Base-by-base conservation (phyloP, 73 alveolate genomes). In the Paramecium sonneborni region DNA sequence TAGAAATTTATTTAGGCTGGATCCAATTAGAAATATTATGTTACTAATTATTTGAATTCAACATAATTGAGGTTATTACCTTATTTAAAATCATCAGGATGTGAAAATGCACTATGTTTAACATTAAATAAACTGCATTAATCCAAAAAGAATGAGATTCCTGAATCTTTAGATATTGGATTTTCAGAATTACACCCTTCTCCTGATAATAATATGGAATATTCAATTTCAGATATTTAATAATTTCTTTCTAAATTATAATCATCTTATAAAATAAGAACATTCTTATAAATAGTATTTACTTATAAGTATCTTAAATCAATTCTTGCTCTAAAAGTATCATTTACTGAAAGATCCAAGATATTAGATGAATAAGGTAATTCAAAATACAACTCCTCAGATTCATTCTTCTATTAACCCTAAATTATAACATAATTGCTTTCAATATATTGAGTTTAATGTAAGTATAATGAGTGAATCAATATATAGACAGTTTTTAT, bases 171-270 rank as follows among this genome's bases (percentile, higher is more conserved):
- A 23, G 44, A 30, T 9, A 30, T n/a, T 14, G 24, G 10, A 62
- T 26, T 26, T 62, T 62, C 84, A 30, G 84, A 62, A 30, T 62
- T 30, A 6, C 21, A 26, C 15, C 84, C 84, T 12, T 62, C 43
- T 1, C 84, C 84, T 62, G 7, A 6, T 14, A 62, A 26, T 11
- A 62, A 37, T 28, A 72, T 72, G 9, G 86, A 72, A 37, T 35
- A 72, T 8, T 72, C 86, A n/a, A 72, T 72, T 72, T 72, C 86
- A 34, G 58, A 35, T 1, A 72, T 38, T 72, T 72, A 18, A 11
- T 72, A 72, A 37, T 72, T 34, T 72, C 86, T 72, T 72, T 72
- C 11, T 18, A 72, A 6, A 35, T 35, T 20, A 34, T 72, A 72
- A 72, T 72, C 24, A 37, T 72, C 86, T n/a, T 72, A 12, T 4